These are phyloP conservation scores for Pseudonitzschia multistriata DNA, from an alignment of 108 stramenopile species.

Conservation along the genomic window DNA sequence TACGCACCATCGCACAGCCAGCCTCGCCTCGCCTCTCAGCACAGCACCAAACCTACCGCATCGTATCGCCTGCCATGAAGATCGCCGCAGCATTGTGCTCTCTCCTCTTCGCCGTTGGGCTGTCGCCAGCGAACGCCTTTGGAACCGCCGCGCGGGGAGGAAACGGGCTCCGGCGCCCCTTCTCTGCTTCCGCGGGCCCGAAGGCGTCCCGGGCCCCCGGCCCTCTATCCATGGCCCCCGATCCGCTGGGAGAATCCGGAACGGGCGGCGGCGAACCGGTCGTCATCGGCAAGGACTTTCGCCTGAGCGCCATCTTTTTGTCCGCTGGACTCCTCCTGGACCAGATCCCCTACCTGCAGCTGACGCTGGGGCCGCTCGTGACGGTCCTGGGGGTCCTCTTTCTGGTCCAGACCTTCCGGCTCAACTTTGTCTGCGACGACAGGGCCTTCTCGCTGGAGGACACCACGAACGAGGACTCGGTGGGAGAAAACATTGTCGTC, in stretches of 20 bases:
- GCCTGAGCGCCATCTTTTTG: conserved; percentile 51
- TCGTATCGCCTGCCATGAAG: too few relatives aligned
- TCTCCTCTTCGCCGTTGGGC: too few relatives aligned
- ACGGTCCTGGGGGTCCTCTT: conserved; percentile 57
- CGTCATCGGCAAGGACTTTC: conserved; percentile 60
- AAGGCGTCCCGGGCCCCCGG: background rate
- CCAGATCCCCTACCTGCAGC: conserved; percentile 32
- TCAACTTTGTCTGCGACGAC: conserved; percentile 66
- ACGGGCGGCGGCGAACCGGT: conserved; percentile 17
- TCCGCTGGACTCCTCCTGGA: conserved; percentile 38
- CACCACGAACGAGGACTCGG: conserved; percentile 16
- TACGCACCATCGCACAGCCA: too few relatives aligned
- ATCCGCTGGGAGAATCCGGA: background rate
- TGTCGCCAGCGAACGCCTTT: too few relatives aligned
- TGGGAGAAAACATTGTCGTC: conserved; percentile 75
- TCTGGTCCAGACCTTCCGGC: conserved; percentile 61
- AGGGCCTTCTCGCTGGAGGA: conserved; percentile 42
- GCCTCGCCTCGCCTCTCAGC: too few relatives aligned
- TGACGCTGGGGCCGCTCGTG: conserved; percentile 46
- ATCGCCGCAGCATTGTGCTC: too few relatives aligned
- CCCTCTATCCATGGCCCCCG: conserved; percentile 2
- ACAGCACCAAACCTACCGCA: too few relatives aligned
- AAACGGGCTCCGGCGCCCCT: too few relatives aligned
- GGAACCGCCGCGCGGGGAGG: too few relatives aligned
- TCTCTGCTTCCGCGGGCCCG: too few relatives aligned